These are phyloP conservation scores for Udeniomyces megalosporus DNA, from an alignment of 768 basidiomycete species.

Conservation along the genomic window DNA sequence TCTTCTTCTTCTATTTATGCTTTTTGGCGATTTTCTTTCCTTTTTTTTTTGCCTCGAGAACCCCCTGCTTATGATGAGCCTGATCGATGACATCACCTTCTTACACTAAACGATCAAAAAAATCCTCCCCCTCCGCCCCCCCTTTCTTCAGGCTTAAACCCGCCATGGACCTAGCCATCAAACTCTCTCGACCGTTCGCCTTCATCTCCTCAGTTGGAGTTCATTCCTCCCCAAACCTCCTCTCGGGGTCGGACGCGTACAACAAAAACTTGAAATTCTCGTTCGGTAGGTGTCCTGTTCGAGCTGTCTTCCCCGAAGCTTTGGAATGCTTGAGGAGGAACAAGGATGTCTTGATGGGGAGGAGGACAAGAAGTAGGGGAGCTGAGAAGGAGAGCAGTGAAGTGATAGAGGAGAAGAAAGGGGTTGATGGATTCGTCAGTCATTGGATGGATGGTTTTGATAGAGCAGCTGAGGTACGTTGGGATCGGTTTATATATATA, in stretches of 20 bases:
- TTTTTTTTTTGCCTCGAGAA: no score
- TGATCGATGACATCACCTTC: no score
- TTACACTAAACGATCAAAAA: no score
- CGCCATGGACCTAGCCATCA: slow-evolving; percentile 49
- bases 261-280: slow-evolving; percentile 63
- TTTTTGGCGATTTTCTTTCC: background rate
- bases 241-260: slow-evolving; percentile 36
- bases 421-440: background rate
- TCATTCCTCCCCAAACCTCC: background rate
- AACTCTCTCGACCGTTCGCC: slow-evolving; percentile 59
- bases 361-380: background rate
- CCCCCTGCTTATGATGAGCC: no score
- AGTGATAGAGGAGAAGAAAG: no score
- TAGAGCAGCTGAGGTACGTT: background rate
- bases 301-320: slow-evolving; percentile 57
- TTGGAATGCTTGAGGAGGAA: slow-evolving; percentile 51
- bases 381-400: background rate
- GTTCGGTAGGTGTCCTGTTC: slow-evolving; percentile 67
- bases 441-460: slow-evolving; percentile 3
- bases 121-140: no score
- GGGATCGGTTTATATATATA: no score
- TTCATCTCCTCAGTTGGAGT: slow-evolving; percentile 49
- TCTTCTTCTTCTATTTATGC: background rate
- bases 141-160: slow-evolving; percentile 23
- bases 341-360: slow-evolving; percentile 46